phyloP scores from a whole-genome alignment of 495 filamentous ascomycete genomes.

The Hypoxylon fuscum region DNA sequence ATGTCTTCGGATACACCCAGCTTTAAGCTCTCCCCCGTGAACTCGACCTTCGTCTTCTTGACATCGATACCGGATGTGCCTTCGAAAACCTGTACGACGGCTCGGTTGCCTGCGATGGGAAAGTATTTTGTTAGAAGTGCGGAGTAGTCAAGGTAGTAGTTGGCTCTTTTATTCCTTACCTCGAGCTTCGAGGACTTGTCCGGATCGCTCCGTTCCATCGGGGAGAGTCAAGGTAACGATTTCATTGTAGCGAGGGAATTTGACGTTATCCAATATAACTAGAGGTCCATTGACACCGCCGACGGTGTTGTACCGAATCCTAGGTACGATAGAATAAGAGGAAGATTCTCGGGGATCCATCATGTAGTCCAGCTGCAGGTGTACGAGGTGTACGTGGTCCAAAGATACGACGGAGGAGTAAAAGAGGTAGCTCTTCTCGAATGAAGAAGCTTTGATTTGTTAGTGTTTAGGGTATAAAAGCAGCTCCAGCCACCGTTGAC shows the following conservation, averaged over 20 bases:
- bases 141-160: neutral
- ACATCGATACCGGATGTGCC: slow-evolving; percentile 97
- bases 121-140: slow-evolving; percentile 35
- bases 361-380: slow-evolving; percentile 54
- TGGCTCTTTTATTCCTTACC: slow-evolving; percentile 58
- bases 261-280: slow-evolving; percentile 98
- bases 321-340: slow-evolving; percentile 76
- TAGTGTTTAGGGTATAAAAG: too few relatives aligned
- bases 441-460: slow-evolving; percentile 30
- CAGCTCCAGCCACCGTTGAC: slow-evolving; percentile 42
- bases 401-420: slow-evolving; percentile 8
- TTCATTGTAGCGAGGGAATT: slow-evolving; percentile 97
- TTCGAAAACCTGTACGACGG: slow-evolving; percentile 97
- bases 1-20: slow-evolving; percentile 99
- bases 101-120: slow-evolving; percentile 74
- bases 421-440: slow-evolving; percentile 16
- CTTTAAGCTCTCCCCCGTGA: slow-evolving; percentile 95
- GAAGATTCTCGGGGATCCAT: slow-evolving; percentile 82
- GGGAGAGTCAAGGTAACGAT: slow-evolving; percentile 96
- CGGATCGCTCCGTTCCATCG: slow-evolving; percentile 91
- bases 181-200: slow-evolving; percentile 96
- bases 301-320: slow-evolving; percentile 97
- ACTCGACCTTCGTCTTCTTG: slow-evolving; percentile 98
- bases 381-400: slow-evolving; percentile 16
- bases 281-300: slow-evolving; percentile 97